Evolutionary conservation across 108 stramenopile genomes (phyloP).

Genomic region (Cyclotella distinguenda): DNA sequence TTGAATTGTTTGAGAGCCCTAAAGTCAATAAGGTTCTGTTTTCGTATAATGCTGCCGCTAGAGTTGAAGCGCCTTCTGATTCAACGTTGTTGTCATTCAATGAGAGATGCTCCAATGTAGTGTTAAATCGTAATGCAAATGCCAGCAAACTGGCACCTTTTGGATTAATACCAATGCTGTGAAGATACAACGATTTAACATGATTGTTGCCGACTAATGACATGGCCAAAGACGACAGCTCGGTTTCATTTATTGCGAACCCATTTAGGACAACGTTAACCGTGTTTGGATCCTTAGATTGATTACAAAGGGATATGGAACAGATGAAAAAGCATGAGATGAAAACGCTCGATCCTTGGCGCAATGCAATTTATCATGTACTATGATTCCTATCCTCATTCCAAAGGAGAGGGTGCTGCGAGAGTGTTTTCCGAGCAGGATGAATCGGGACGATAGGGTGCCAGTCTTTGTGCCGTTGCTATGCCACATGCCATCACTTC

Average conservation of each 20-base stretch:
- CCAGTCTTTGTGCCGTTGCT: too few species aligned
- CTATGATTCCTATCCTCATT: too few species aligned
- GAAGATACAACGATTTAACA: constrained; percentile 11
- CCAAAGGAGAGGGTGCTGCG: too few species aligned
- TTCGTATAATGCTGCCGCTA: constrained; percentile 11
- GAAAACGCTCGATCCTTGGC: too few species aligned
- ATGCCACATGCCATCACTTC: too few species aligned
- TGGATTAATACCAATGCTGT: constrained; percentile 3
- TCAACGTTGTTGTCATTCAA: constrained; percentile 14
- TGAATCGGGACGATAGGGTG: too few species aligned
- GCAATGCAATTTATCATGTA: too few species aligned
- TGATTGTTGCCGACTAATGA: constrained; percentile 11
- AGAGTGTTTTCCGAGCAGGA: too few species aligned
- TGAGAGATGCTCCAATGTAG: constrained; percentile 7
- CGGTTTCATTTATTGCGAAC: constrained; percentile 7
- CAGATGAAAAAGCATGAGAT: background rate
- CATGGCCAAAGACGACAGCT: constrained; percentile 10
- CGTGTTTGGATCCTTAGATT: constrained; percentile 12
- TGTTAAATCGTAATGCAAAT: constrained; percentile 6
- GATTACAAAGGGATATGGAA: background rate
- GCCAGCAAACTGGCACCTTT: constrained; percentile 12
- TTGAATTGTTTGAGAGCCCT: constrained; percentile 13
- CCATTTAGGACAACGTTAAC: constrained; percentile 17
- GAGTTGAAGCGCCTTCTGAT: constrained; percentile 1
- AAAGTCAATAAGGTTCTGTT: constrained; percentile 5